Evolutionary conservation across 306 rosid genomes (phyloP).

Genomic region (Cucumis hystrix): DNA sequence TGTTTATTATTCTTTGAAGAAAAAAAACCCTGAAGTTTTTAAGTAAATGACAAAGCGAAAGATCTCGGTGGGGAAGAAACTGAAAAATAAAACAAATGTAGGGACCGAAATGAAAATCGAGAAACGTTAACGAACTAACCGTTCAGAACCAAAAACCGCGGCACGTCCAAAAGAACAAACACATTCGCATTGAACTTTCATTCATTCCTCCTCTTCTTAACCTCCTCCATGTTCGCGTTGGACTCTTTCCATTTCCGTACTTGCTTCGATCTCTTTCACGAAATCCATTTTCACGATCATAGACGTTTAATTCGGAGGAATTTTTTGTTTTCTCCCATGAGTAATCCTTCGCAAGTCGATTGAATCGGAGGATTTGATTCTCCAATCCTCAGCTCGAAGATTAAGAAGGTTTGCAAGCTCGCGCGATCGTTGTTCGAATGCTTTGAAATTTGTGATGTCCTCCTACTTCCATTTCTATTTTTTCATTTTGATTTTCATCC

Average conservation of each 20-base stretch:
- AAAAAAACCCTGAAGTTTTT: no score
- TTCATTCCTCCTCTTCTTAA: not conserved
- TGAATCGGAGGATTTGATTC: not conserved
- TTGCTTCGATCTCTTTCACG: not conserved
- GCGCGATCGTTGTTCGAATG: not conserved
- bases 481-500: not conserved
- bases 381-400: not conserved
- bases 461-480: not conserved
- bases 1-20: no score
- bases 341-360: not conserved
- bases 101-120: not conserved
- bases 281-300: not conserved
- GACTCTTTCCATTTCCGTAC: not conserved
- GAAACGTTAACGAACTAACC: slow-evolving; percentile 2
- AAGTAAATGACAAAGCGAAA: no score
- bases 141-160: slow-evolving; percentile 6
- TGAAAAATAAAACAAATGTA: not conserved
- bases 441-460: not conserved
- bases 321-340: not conserved
- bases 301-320: not conserved
- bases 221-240: slow-evolving; percentile 2
- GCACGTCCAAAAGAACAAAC: not conserved
- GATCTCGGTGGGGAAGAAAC: not conserved
- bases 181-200: not conserved
- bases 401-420: not conserved